A percentile compares a stretch with the other conserved stretches of the same genome.
phyloP scores from a whole-genome alignment of 129 eudicot species.

The Helichrysum umbraculigerum region DNA sequence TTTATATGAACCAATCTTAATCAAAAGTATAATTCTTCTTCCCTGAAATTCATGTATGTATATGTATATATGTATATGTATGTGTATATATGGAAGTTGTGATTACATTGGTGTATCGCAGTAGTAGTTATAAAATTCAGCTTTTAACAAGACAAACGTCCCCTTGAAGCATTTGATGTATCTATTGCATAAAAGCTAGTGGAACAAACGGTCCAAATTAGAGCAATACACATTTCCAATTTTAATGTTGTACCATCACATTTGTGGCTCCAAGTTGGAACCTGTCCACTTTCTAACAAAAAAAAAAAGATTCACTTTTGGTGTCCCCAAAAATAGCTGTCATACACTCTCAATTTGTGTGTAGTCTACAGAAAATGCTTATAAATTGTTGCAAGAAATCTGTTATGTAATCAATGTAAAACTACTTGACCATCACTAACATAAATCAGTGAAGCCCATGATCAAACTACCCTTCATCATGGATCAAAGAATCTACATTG shows the following conservation, averaged over 20 bases:
- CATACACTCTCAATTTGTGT: background rate
- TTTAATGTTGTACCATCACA: background rate
- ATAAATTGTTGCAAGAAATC: background rate
- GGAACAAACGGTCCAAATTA: background rate
- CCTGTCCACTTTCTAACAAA: background rate
- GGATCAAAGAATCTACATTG: background rate
- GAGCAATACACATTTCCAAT: background rate
- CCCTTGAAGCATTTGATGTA: too few relatives aligned
- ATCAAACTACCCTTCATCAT: background rate
- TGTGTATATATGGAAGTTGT: too few relatives aligned
- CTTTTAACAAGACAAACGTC: too few relatives aligned
- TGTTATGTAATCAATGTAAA: background rate
- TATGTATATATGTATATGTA: too few relatives aligned
- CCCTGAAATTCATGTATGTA: too few relatives aligned
- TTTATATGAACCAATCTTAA: too few relatives aligned
- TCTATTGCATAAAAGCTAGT: background rate
- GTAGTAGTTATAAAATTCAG: too few relatives aligned
- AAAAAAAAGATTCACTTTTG: background rate
- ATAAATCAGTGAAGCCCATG: too few relatives aligned
- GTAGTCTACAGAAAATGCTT: background rate
- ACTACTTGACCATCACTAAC: background rate
- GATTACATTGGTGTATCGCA: too few relatives aligned
- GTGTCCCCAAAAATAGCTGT: constrained; percentile 4
- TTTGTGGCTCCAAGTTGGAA: background rate
- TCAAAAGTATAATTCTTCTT: too few relatives aligned